Evolutionary conservation across 2,329 filamentous ascomycete species (phyloP).

Genomic region (Stromatinia cepivora): DNA sequence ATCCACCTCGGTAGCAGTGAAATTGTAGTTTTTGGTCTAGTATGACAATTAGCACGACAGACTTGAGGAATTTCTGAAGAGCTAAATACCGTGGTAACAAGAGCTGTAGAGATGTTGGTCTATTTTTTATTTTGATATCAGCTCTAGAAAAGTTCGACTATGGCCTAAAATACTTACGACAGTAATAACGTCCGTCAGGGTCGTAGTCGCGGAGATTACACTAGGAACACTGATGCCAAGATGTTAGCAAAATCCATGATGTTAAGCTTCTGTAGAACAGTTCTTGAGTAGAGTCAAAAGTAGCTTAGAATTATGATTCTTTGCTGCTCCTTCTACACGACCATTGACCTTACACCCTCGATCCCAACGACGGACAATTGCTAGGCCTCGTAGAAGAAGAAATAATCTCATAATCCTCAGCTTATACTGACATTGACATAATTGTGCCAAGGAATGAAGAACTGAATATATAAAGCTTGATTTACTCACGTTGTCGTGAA

Average conservation of each 20-base stretch:
- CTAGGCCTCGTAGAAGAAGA: too few species aligned
- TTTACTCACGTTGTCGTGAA: constrained; percentile 17
- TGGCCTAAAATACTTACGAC: not conserved
- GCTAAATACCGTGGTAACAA: not conserved
- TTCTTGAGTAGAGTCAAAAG: not conserved
- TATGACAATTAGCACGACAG: not conserved
- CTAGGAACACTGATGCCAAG: not conserved
- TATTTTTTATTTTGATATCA: not conserved
- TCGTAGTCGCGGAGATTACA: constrained; percentile 15
- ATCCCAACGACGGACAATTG: not conserved
- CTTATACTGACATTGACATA: not conserved
- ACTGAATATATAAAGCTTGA: not conserved
- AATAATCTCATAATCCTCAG: not conserved
- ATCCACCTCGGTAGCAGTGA: constrained; percentile 17
- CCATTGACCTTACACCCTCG: not conserved
- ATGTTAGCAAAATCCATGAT: not conserved
- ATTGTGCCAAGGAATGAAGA: not conserved
- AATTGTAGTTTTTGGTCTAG: constrained; percentile 17
- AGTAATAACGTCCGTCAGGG: constrained; percentile 2
- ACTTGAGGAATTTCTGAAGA: not conserved
- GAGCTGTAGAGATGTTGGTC: constrained; percentile 11
- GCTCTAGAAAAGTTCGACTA: not conserved
- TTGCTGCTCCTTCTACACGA: not conserved
- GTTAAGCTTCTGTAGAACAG: not conserved
- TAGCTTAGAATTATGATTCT: not conserved